A percentile compares a stretch with the other conserved stretches of the same genome.
phyloP scores from a whole-genome alignment of 2,329 filamentous ascomycete genomes.

The Bisporella sp. region DNA sequence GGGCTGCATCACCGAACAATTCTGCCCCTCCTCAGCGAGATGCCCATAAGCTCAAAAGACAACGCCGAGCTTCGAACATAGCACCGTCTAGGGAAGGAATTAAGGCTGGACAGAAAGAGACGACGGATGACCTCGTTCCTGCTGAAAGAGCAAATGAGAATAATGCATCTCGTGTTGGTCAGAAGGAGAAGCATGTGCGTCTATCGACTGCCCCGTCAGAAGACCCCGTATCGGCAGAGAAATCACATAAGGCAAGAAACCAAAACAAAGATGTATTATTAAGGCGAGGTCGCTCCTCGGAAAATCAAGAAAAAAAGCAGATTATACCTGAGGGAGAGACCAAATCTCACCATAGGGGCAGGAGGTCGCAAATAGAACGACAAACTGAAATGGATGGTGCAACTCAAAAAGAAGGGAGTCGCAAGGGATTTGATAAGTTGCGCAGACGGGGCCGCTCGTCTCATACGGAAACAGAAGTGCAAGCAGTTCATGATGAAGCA shows the following conservation, averaged over 20 bases:
- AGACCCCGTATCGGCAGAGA: too few relatives aligned
- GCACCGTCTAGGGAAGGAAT: neutral
- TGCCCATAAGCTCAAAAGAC: constrained; percentile 3
- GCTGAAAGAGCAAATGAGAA: neutral
- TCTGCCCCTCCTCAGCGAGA: constrained; percentile 6
- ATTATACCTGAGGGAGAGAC: neutral
- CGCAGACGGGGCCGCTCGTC: neutral
- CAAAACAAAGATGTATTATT: too few relatives aligned
- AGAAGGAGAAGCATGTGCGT: neutral
- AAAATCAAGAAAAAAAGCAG: constrained; percentile 4
- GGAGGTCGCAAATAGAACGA: neutral
- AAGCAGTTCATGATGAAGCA: neutral
- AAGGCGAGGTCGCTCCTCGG: constrained; percentile 6
- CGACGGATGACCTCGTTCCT: neutral
- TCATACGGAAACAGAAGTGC: neutral
- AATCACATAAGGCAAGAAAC: neutral
- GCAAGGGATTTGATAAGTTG: too few relatives aligned
- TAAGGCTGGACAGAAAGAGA: neutral
- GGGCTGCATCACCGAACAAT: constrained; percentile 13
- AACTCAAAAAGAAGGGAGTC: too few relatives aligned
- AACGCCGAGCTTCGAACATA: constrained; percentile 4
- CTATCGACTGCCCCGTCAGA: too few relatives aligned
- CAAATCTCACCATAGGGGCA: neutral
- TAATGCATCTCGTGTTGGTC: neutral
- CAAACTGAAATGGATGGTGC: too few relatives aligned